Evolutionary conservation across 805 yeast genomes (phyloP), one percentile per base, ranked within the genome.

Genomic region (Yamadazyma sp.): DNA sequence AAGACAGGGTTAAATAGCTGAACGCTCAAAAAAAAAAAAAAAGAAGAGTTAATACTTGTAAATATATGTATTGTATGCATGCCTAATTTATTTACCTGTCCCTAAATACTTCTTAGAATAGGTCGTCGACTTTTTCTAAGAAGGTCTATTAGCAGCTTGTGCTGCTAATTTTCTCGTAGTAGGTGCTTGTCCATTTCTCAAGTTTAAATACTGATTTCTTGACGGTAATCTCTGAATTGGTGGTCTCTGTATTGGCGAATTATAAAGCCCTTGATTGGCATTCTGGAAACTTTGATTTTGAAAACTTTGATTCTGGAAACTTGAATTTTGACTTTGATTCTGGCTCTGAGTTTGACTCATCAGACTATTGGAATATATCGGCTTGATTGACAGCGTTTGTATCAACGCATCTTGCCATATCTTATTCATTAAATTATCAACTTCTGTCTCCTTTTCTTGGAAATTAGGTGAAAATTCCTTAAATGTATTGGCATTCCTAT

Each of bases 1-100:
- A 63, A 86, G 95, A 61, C 96, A 86, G 61, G 86, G 86, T 49
- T 81, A 58, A 21, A 15, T n/a, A n/a, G n/a, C n/a, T n/a, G n/a
- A n/a, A n/a, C n/a, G n/a, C n/a, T n/a, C n/a, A n/a, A n/a, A n/a
- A n/a, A n/a, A n/a, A n/a, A n/a, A n/a, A n/a, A n/a, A n/a, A n/a
- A n/a, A n/a, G n/a, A n/a, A 24, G 27, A 7, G 12, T 27, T 5
- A n/a, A 17, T 14, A 23, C 26, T 23, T 23, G 26, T 23, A 23
- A 15, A 27, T 27, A 15, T 27, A 19, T 27, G 12, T 27, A 27
- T 27, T 27, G 11, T 14, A 27, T 27, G 30, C 30, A 27, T 18
- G 15, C 30, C 11, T 27, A 19, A 27, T 14, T 14, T n/a, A 19
- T 16, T 27, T 14, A 22, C 9, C 23, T 11, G 11, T 22, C 23